phyloP scores from a whole-genome alignment of 2,329 filamentous ascomycete genomes.

The Aspergillus hiratsukae region DNA sequence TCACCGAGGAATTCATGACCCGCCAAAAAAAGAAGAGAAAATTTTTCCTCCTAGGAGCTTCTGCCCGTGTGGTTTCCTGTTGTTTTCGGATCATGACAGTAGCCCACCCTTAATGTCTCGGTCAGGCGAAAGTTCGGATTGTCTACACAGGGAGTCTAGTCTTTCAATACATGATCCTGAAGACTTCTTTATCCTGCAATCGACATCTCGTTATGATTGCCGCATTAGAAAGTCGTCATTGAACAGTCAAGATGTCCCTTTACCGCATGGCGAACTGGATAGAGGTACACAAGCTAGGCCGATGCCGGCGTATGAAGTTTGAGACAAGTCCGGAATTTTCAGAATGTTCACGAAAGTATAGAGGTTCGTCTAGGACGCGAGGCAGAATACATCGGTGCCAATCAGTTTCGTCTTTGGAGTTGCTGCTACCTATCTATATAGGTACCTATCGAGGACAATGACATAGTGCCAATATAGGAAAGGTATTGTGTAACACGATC shows the following conservation, averaged over 20 bases:
- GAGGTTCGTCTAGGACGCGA: background rate
- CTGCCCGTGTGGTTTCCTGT: background rate
- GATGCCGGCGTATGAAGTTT: too few relatives aligned
- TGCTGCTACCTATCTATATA: background rate
- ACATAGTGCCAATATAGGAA: background rate
- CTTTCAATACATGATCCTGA: background rate
- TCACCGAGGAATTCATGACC: background rate
- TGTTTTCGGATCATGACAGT: background rate
- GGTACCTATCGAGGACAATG: background rate
- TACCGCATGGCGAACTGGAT: background rate
- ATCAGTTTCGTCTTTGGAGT: too few relatives aligned
- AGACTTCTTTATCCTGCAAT: background rate
- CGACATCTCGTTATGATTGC: background rate
- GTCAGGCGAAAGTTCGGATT: background rate
- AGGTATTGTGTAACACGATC: background rate
- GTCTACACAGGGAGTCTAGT: background rate
- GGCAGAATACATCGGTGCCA: too few relatives aligned
- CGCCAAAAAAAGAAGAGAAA: background rate
- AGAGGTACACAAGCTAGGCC: background rate
- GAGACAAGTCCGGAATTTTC: too few relatives aligned
- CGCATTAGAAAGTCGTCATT: background rate
- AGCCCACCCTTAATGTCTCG: background rate
- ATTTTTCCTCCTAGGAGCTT: background rate
- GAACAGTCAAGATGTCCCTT: background rate
- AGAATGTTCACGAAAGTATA: background rate